Base-by-base conservation (phyloP, 768 basidiomycete species). In the Gloeophyllum trabeum region DNA sequence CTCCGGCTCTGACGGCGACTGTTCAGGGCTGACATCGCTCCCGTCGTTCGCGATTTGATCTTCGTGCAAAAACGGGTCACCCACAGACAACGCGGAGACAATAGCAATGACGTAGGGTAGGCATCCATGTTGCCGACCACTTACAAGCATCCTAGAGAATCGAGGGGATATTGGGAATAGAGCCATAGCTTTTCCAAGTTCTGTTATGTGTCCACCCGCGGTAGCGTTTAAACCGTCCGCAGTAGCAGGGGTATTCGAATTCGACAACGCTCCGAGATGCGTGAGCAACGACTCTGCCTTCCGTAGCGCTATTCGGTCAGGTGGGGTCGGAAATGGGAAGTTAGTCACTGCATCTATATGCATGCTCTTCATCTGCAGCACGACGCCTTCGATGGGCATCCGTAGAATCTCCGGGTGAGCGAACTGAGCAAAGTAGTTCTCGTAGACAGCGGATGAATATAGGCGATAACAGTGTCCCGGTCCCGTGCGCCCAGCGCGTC, bases 341-440 rank as follows among this genome's bases (percentile, higher is more conserved):
- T 98, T 98, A 51, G 89, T 70, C 28, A 98, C 90, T 1, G 89
- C 72, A 54, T 98, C 92, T 45, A 99, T 94, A 55, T 94, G 89
- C 92, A 99, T 97, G 59, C 79, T 81, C 68, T 99, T 99, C 94
- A 99, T 97, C 60, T 97, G 93, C 24, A 98, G 68, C 6, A 98
- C 87, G 19, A 98, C 82, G 2, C 92, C 93, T 52, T 98, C 96
- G 50, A 98, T 94, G 0, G 96, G 93, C 66, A 88, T 91, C 19
- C 93, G 83, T 35, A 91, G 71, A 43, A 98, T 93, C 59, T 99
- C 96, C 2, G 96, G 96, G 44, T 76, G 66, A 0, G 88, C 73
- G 60, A 94, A 94, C 44, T 77, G 63, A 24, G 86, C 81, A 55
- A 98, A 94, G 59, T 94, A 78, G 54, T 93, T 77, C 57, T 98